A percentile compares a stretch with the other conserved stretches of the same genome.
These are phyloP conservation scores for Triticum urartu DNA, from an alignment of 176 grass and related monocot genomes.

Conservation along the genomic window DNA sequence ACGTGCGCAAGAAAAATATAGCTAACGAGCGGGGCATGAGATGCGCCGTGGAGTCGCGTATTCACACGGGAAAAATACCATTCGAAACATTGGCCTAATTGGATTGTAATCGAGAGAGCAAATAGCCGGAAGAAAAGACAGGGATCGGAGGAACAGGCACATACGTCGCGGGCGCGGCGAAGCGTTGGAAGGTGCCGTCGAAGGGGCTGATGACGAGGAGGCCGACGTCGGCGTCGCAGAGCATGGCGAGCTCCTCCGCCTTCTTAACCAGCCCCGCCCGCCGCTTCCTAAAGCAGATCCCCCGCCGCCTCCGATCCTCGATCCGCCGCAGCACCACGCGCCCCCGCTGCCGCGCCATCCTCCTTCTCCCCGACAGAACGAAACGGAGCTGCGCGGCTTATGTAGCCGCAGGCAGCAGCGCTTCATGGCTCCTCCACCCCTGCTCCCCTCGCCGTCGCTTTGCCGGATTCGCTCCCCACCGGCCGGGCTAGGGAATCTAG, in stretches of 20 bases:
- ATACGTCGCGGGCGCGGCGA: neutral
- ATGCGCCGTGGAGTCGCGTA: neutral
- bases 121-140: neutral
- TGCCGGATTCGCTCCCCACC: slow-evolving; percentile 14
- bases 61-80: neutral
- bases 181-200: slow-evolving; percentile 12
- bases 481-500: slow-evolving; percentile 1
- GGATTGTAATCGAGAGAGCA: neutral
- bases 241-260: slow-evolving; percentile 23
- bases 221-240: slow-evolving; percentile 23
- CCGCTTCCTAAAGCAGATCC: slow-evolving; percentile 27
- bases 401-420: neutral
- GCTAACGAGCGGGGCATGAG: neutral
- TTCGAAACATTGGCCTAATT: neutral
- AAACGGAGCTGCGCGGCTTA: neutral
- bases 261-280: slow-evolving; percentile 11
- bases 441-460: neutral
- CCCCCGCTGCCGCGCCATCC: slow-evolving; percentile 24
- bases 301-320: slow-evolving; percentile 20
- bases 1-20: neutral
- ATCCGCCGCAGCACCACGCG: slow-evolving; percentile 30
- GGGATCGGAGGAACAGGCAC: neutral
- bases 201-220: slow-evolving; percentile 18
- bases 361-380: neutral
- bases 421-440: neutral